These are phyloP conservation scores for Globisporangium nunn DNA, from an alignment of 352 stramenopile genomes.

Conservation along the genomic window DNA sequence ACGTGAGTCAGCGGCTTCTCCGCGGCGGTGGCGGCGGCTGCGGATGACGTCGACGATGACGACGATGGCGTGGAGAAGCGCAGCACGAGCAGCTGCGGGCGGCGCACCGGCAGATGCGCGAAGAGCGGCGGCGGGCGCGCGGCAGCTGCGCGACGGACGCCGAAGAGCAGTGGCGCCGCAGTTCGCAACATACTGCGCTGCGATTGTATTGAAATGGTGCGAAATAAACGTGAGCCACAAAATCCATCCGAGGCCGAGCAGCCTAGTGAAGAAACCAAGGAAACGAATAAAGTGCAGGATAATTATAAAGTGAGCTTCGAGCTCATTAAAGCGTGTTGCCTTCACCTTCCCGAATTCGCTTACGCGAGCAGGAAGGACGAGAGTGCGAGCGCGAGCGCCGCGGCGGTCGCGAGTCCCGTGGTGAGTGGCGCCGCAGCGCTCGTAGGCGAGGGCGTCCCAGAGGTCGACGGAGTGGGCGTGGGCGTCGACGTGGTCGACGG, in stretches of 20 bases:
- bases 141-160: not conserved
- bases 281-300: too few species aligned
- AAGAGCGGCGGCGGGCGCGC: slow-evolving; percentile 1
- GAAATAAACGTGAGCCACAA: too few species aligned
- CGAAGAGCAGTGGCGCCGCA: slow-evolving; percentile 4
- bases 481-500: slow-evolving; percentile 3
- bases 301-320: too few species aligned
- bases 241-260: too few species aligned
- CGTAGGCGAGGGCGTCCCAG: slow-evolving; percentile 1
- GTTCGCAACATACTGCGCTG: not conserved
- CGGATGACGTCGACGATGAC: slow-evolving; percentile 11
- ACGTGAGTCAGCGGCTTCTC: slow-evolving; percentile 37
- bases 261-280: too few species aligned
- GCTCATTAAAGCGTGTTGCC: too few species aligned
- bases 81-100: slow-evolving; percentile 4
- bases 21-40: slow-evolving; percentile 20
- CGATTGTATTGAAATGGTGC: too few species aligned
- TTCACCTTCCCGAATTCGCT: too few species aligned
- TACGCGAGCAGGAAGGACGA: slow-evolving; percentile 5
- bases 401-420: not conserved
- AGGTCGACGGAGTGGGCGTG: not conserved
- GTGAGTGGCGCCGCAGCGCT: slow-evolving; percentile 5
- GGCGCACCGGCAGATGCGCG: not conserved
- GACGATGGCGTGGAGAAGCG: slow-evolving; percentile 18
- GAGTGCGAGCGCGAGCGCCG: slow-evolving; percentile 6